Conservation (phyloP, 176 grass and related monocot species). For the Poa pratensis region DNA sequence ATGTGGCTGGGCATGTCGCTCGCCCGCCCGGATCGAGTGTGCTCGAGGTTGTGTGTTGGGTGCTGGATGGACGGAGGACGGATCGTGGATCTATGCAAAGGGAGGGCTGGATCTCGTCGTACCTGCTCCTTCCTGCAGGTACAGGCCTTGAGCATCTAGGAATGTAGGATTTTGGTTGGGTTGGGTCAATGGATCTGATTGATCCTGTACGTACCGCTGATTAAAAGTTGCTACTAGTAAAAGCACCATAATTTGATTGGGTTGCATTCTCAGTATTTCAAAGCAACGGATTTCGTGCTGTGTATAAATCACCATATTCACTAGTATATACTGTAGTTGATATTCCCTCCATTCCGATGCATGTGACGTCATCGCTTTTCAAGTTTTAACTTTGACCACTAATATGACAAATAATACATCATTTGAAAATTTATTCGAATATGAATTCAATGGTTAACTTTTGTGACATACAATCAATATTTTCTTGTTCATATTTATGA, state of each 20-base stretch:
- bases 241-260: background rate
- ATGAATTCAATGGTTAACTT: no score
- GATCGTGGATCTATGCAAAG: constrained; percentile 42
- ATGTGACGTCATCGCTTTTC: no score
- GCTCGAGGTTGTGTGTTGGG: constrained; percentile 30
- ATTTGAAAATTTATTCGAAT: no score
- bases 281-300: background rate
- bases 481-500: no score
- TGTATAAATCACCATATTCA: no score
- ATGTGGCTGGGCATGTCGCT: constrained; percentile 43
- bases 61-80: background rate
- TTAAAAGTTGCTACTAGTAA: background rate
- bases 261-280: background rate
- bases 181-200: constrained; percentile 17
- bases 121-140: background rate
- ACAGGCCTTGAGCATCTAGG: background rate
- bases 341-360: no score
- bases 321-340: no score
- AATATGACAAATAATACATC: no score
- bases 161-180: constrained; percentile 22
- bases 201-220: background rate
- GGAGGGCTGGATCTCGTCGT: constrained; percentile 14
- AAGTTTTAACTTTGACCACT: no score
- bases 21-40: background rate
- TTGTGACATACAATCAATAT: no score